Conservation (phyloP, 1,284 basidiomycete species). For the Sporisorium scitamineum region DNA sequence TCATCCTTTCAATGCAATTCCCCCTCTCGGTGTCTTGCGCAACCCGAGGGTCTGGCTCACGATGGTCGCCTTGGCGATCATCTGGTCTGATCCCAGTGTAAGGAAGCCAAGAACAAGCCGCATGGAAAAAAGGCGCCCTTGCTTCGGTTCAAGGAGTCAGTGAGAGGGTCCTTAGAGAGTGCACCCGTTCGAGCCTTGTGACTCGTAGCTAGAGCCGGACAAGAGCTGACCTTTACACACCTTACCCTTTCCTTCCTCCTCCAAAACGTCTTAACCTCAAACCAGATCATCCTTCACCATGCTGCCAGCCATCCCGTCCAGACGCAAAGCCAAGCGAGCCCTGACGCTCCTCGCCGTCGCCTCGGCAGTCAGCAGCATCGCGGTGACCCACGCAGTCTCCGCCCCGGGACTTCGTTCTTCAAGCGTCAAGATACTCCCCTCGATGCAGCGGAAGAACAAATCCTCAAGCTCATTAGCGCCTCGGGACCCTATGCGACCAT, state of each 20-base stretch:
- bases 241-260: background rate
- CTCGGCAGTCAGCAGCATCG: slow-evolving; percentile 8
- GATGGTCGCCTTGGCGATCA: background rate
- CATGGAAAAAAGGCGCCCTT: background rate
- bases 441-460: slow-evolving; percentile 7
- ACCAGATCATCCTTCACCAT: background rate
- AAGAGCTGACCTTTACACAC: background rate
- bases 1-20: background rate
- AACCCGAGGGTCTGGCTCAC: background rate
- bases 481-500: slow-evolving; percentile 33
- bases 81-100: background rate
- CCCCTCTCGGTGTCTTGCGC: background rate
- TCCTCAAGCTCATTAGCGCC: slow-evolving; percentile 39
- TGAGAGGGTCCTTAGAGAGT: too few species aligned
- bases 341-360: slow-evolving; percentile 17
- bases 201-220: too few species aligned
- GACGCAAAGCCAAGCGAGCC: slow-evolving; percentile 4
- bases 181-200: too few species aligned
- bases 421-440: slow-evolving; percentile 20
- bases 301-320: background rate
- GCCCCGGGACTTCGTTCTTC: slow-evolving; percentile 14
- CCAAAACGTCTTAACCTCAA: background rate
- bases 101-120: too few species aligned
- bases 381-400: slow-evolving; percentile 9
- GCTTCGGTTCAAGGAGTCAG: background rate